Base-by-base conservation (phyloP, 495 filamentous ascomycete genomes). In the Lineolata rhizophorae region DNA sequence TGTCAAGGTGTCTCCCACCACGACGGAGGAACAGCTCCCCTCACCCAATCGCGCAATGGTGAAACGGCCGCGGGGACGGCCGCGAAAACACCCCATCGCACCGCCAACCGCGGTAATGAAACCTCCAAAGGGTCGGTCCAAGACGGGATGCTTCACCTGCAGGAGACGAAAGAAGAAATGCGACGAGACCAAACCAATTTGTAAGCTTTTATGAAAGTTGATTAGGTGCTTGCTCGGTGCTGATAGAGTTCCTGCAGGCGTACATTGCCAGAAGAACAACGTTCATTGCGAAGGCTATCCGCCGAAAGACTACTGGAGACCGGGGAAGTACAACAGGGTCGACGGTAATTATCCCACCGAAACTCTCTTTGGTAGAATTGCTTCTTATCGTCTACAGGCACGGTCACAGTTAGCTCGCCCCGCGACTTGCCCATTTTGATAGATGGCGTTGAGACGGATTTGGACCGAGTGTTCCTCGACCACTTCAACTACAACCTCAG, bases 141-240 rank as follows among this genome's bases (percentile, higher is more conserved):
- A 93, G 58, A 92, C 83, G 2, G 83, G 83, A 0, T 93, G 83
- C 53, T 74, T 87, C 35, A 93, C 83, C 30, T 94, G 83, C 58
- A 66, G 83, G 35, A 74, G 76, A 45, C 62, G 83, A 19, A 92
- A 92, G 60, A 94, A 92, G 74, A 94, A 94, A 57, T 94, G 83
- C 54, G 83, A 92, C 48, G 83, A 94, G 58, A 70, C 72, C n/a
- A 90, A 84, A 45, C 83, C 83, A 34, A 58, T 66, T 44, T 91
- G 79, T 68, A 62, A 65, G 70, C 56, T 48, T 36, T 5, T 34
- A 31, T 33, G 10, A 26, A 22, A 24, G 31, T 22, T n/a, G n/a
- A n/a, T n/a, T n/a, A n/a, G n/a, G n/a, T n/a, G n/a, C n/a, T n/a
- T n/a, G n/a, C n/a, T n/a, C n/a, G n/a, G n/a, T n/a, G n/a, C n/a